Evolutionary conservation across 345 rosid species (phyloP), one percentile per base, ranked within the genome.

Genomic region (Eutrema yunnanense): DNA sequence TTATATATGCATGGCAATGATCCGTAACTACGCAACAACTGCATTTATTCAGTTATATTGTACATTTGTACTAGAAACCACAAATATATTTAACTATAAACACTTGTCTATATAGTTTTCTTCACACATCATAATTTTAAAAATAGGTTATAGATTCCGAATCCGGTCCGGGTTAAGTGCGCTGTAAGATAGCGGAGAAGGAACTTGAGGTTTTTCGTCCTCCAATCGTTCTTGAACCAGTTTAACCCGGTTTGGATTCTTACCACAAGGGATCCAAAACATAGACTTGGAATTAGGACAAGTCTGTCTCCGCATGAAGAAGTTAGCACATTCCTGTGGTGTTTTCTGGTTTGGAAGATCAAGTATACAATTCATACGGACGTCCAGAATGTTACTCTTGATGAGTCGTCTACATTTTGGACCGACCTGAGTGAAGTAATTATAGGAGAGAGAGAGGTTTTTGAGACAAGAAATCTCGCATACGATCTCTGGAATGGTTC

Each of bases 331-430:
- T 30, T 85, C 86, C 6, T 0, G 6, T 9, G 79, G 50, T 8
- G 87, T 65, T 82, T 84, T 87, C 65, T 93, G 97, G 32, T 77
- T 79, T 6, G 92, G 96, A 71, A 90, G 86, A 48, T 34, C 89
- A 43, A 83, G 84, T 73, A 90, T 84, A 73, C 98, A 93, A 33
- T 93, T 93, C 74, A 84, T 87, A 58, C 83, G 74, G 13, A 87
- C 75, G 75, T 90, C 92, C 51, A 93, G 72, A 55, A 78, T 56
- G 2, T 87, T 86, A 34, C 47, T 81, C 26, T 73, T 64, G 4
- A 90, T 83, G 75, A 87, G 68, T 41, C 46, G 7, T 75, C 90
- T 60, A 73, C 98, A 93, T 53, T 51, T 29, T 0, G 97, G 92
- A 30, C 98, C 97, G 9, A 82, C 87, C 6, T 52, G 29, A 2